Evolutionary conservation across 768 basidiomycete species (phyloP), one percentile per base, ranked within the genome.

Genomic region (Xerocomellus chrysenteron): DNA sequence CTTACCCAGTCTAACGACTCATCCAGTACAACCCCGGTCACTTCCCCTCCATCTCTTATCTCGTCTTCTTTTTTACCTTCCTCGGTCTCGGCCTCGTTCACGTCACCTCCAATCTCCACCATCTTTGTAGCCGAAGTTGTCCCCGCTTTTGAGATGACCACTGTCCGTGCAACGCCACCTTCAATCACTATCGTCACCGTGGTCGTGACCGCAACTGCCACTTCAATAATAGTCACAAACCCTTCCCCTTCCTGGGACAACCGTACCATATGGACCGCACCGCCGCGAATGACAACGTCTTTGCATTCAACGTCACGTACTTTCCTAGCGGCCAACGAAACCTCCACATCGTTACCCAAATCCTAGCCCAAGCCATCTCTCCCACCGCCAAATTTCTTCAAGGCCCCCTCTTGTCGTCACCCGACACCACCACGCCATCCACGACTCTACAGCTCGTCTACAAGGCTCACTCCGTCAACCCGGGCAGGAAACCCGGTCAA

Each of bases 391-490:
- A 47, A 44, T 49, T 42, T 43, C 57, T 60, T 58, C 57, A 55
- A 62, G 43, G 33, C 19, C 13, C 39, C 35, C 9, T 28, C 43
- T 17, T 28, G 17, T 12, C 51, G 36, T 0, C 53, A 21, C 57
- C 56, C 42, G 58, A 65, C 10, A 69, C 67, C 48, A 69, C 75
- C 21, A 21, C 21, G 63, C 48, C 67, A 6, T 71, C 70, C 35
- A 69, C 85, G 0, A 71, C 80, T 50, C 67, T 92, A 12, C 86
- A 87, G 58, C 73, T 92, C 21, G 72, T 82, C 56, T 92, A 88
- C 63, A 90, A 90, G 4, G 78, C 76, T 21, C 73, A 78, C 47
- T 90, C 89, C 1, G 79, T 87, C 67, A 88, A 90, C 67, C 90
- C 90, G 2, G 80, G 73, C 0, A 78, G 76, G 41, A 71, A 88